These are phyloP conservation scores for Porcisia hertigi DNA, from an alignment of 208 protist species.

Conservation along the genomic window DNA sequence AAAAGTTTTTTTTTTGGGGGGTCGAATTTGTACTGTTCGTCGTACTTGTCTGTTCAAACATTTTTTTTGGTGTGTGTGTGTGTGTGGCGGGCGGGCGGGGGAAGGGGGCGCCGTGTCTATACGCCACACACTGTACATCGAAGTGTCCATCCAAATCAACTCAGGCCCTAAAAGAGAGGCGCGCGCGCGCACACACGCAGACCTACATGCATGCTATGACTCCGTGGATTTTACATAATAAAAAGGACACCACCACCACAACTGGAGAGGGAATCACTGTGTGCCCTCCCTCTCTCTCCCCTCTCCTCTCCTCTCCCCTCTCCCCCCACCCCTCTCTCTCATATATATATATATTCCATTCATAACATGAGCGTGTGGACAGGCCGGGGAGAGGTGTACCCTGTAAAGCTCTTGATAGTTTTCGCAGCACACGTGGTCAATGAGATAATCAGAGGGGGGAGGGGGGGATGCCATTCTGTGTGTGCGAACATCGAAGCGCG, in stretches of 20 bases:
- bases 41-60: not conserved
- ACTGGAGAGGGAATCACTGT: too few species aligned
- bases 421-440: not conserved
- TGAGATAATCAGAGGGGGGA: not conserved
- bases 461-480: too few species aligned
- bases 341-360: not conserved
- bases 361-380: too few species aligned
- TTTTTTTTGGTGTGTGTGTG: not conserved
- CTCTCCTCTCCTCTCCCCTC: not conserved
- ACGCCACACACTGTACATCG: not conserved
- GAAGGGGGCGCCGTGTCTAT: not conserved
- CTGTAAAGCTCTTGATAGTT: too few species aligned
- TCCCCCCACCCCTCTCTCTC: not conserved
- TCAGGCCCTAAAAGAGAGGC: too few species aligned
- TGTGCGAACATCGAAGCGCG: not conserved
- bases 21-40: too few species aligned
- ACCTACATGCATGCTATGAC: not conserved
- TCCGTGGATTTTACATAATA: not conserved
- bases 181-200: not conserved
- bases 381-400: too few species aligned
- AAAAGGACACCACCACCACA: too few species aligned
- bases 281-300: constrained; percentile 1
- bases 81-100: not conserved
- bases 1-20: too few species aligned
- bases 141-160: not conserved